These are phyloP conservation scores for Ramaria rubella DNA, from an alignment of 768 basidiomycete species.

Conservation along the genomic window DNA sequence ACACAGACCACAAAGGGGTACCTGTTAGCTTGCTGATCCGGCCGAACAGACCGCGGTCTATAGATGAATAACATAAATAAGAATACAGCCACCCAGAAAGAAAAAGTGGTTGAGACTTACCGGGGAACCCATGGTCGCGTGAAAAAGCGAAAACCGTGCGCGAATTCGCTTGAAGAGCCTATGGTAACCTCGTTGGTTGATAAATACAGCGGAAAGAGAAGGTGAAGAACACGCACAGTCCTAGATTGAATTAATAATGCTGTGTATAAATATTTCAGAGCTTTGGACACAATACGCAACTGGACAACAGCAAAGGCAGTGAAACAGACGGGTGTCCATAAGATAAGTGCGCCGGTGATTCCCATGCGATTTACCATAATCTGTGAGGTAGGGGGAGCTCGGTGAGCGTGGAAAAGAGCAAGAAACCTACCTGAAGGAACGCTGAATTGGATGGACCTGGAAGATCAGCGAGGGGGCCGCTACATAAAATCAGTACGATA, in stretches of 20 bases:
- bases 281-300: constrained; percentile 31
- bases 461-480: constrained; percentile 60
- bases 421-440: constrained; percentile 49
- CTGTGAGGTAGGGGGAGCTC: constrained; percentile 26
- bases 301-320: constrained; percentile 86
- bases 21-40: constrained; percentile 53
- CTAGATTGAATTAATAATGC: neutral
- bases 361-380: constrained; percentile 76
- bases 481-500: constrained; percentile 80
- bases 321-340: constrained; percentile 78
- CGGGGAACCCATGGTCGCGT: constrained; percentile 52
- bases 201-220: neutral
- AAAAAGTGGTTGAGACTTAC: neutral
- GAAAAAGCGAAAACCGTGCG: constrained; percentile 82
- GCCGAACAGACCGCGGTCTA: constrained; percentile 74
- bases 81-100: neutral
- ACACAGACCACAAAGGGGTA: constrained; percentile 75
- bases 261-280: too few relatives aligned
- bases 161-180: constrained; percentile 72
- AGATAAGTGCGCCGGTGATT: constrained; percentile 62
- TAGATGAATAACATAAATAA: constrained; percentile 42
- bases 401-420: neutral
- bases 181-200: constrained; percentile 14
- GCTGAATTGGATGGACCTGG: constrained; percentile 68
- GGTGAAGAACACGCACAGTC: constrained; percentile 1